Conservation (phyloP, 306 rosid genomes). For the Carpinus fangiana region DNA sequence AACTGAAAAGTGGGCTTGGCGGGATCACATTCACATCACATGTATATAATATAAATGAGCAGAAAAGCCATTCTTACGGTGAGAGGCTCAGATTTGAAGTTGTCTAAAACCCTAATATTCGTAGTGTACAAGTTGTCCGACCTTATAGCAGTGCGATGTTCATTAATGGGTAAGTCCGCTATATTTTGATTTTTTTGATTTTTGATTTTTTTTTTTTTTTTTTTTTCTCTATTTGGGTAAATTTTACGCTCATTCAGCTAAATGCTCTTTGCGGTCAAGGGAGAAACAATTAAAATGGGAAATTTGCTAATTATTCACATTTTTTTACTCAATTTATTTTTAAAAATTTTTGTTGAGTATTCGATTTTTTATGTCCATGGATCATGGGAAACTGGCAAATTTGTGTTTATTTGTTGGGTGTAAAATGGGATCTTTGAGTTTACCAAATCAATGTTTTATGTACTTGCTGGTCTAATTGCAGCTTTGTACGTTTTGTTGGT, state of each 20-base stretch:
- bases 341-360: too few relatives aligned
- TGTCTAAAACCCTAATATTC: neutral
- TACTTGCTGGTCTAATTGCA: neutral
- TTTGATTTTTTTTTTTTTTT: neutral
- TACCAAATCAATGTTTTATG: too few relatives aligned
- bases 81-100: neutral
- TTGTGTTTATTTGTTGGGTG: too few relatives aligned
- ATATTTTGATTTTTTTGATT: neutral
- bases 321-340: too few relatives aligned
- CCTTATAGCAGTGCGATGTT: neutral
- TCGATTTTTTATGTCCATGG: too few relatives aligned
- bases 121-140: neutral
- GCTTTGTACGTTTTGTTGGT: neutral
- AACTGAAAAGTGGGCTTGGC: neutral
- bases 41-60: neutral
- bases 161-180: neutral
- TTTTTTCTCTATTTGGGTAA: neutral
- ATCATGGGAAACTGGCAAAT: too few relatives aligned
- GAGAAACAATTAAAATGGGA: too few relatives aligned
- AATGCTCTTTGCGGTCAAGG: too few relatives aligned
- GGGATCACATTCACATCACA: too few relatives aligned
- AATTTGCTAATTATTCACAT: too few relatives aligned
- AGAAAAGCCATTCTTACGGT: neutral
- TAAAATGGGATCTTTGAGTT: too few relatives aligned
- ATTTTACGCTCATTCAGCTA: too few relatives aligned